These are phyloP conservation scores for Salix exigua DNA, from an alignment of 345 rosid species.

Conservation along the genomic window DNA sequence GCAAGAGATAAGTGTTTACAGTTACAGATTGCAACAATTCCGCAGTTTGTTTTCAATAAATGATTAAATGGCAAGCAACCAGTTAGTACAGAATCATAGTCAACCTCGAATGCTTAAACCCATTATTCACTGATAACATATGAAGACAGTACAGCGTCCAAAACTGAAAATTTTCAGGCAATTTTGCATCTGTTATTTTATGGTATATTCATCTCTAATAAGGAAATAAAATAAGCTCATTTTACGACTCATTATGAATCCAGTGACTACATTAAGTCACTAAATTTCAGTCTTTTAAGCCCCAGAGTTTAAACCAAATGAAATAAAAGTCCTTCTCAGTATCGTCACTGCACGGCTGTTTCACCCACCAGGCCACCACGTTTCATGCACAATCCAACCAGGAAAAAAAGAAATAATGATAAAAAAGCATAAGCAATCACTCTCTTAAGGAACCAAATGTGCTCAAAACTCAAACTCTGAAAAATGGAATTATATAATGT, in stretches of 20 bases:
- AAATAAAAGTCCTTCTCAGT: not conserved
- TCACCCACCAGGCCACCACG: not conserved
- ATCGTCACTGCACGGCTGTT: not conserved
- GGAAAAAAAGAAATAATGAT: not conserved
- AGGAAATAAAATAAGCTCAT: not conserved
- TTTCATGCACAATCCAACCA: not conserved
- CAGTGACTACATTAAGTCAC: not conserved
- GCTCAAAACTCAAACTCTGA: not conserved
- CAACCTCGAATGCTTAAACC: not conserved
- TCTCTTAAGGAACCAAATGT: not conserved
- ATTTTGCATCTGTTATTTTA: not conserved
- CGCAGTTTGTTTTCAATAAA: not conserved
- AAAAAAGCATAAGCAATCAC: not conserved
- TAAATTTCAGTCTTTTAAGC: not conserved
- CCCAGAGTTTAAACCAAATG: not conserved
- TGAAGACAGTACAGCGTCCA: not conserved
- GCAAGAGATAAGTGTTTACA: not conserved
- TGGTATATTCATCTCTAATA: not conserved
- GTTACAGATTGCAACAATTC: not conserved
- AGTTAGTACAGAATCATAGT: not conserved
- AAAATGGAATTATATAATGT: not conserved
- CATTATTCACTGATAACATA: not conserved
- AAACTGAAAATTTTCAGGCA: not conserved
- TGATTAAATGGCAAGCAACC: not conserved
- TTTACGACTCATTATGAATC: not conserved